phyloP scores from a whole-genome alignment of 1,139 yeast genomes.

The Protomyces arabidopsidicola region DNA sequence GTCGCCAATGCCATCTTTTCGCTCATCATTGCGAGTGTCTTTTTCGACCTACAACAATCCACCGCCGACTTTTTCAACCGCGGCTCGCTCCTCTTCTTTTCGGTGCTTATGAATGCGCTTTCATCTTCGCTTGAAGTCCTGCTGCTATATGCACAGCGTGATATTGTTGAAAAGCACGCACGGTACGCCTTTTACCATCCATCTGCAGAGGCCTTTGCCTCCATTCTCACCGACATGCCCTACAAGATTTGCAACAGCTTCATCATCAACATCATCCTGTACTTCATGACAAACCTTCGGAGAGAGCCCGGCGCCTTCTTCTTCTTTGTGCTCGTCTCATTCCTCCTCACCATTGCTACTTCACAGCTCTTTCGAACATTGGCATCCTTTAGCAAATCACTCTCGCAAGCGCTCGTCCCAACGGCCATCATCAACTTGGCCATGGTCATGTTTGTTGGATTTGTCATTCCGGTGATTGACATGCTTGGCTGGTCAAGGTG shows the following conservation, averaged over 20 bases:
- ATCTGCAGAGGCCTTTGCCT: conserved; percentile 45
- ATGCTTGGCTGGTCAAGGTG: conserved; percentile 54
- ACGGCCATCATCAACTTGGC: conserved; percentile 60
- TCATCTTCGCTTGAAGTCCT: conserved; percentile 46
- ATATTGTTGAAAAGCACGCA: conserved; percentile 46
- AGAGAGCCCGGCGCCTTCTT: conserved; percentile 46
- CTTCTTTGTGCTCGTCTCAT: conserved; percentile 40
- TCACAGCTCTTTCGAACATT: conserved; percentile 67
- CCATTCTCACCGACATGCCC: conserved; percentile 42
- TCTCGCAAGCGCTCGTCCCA: conserved; percentile 70
- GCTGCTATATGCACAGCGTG: conserved; percentile 42
- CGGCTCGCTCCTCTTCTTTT: conserved; percentile 47
- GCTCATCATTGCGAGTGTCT: conserved; percentile 66
- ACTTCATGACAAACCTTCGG: conserved; percentile 43
- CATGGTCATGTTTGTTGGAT: conserved; percentile 67
- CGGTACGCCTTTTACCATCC: conserved; percentile 47
- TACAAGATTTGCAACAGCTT: conserved; percentile 38
- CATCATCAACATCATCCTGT: conserved; percentile 41
- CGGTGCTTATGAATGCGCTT: conserved; percentile 43
- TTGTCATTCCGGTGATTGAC: conserved; percentile 49
- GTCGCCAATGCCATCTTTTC: conserved; percentile 70
- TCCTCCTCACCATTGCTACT: conserved; percentile 53
- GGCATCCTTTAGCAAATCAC: conserved; percentile 58
- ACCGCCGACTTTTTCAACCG: conserved; percentile 55
- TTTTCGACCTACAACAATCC: conserved; percentile 52